Base-by-base conservation (phyloP, 176 grass and related monocot genomes). In the Cocos nucifera region DNA sequence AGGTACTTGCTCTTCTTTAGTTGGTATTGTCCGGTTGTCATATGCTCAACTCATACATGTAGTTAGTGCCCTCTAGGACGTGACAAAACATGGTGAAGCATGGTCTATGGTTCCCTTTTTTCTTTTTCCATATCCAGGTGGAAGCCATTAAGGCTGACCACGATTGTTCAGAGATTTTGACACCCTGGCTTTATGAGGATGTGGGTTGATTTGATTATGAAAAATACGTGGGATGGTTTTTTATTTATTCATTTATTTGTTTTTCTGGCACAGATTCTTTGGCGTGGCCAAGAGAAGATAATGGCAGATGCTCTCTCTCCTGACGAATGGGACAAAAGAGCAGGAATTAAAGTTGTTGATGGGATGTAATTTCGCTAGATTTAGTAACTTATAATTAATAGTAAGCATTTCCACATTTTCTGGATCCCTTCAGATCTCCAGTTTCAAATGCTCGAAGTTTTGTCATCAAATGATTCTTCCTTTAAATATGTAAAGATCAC, bases 261-360 rank as follows among this genome's bases (percentile, higher is more conserved):
- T 50, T 60, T n/a, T 75, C 22, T 58, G 74, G 64, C 18, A 14
- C 85, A 97, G 92, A 85, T 88, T 61, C 78, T 82, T 68, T 84
- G 70, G 83, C 83, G 83, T 1, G 87, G 78, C 17, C 72, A 90
- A 61, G 87, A 88, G 70, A 83, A 80, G 64, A 75, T 91, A 55
- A 97, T 91, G 87, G 51, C 81, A 64, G 81, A 96, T 69, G 62
- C 65, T 59, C 87, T 90, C 29, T 80, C 87, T 70, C 50, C 68
- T 0, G 80, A 85, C 17, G 81, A 97, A 15, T 85, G 79, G 84
- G 78, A 88, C 61, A 76, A 71, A 64, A 72, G 80, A 70, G 87
- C 85, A 3, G 85, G 70, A 62, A 75, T 88, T 22, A 69, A 72
- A 69, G 60, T 39, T 60, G 67, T 70, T 48, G 80, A 76, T 77